Evolutionary conservation across 73 alveolate species (phyloP), one percentile per base, ranked within the genome.

Genomic region (Blepharisma stoltei): DNA sequence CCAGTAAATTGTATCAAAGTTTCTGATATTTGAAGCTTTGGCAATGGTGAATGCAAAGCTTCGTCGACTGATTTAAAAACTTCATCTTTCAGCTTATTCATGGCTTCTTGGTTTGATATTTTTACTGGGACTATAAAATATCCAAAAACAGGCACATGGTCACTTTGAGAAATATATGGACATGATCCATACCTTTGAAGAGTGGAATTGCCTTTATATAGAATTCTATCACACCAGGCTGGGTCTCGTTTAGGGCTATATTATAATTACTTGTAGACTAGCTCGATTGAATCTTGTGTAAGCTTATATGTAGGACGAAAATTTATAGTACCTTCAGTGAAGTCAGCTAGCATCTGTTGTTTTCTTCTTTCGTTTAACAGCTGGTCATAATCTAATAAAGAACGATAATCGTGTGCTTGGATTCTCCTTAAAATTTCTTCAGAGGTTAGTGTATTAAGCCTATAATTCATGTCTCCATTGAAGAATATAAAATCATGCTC

Each of bases 381-480:
- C 46, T 60, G 73, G 5, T 60, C 73, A n/a, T 18, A 20, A 14
- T 14, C 37, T 14, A 60, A 38, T 14, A n/a, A 60, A 14, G 11
- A 14, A 14, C 37, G 54, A 32, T 49, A 38, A 49, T 84, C 76
- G 50, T 84, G 78, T 21, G 54, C 54, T 70, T 78, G 9, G 5
- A 84, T 84, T 78, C 23, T 47, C 1, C 80, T 78, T 23, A 85
- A 76, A 7, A 83, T 84, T 20, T 83, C 80, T 43, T 48, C 73
- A 49, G 76, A 67, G 8, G 54, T 50, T 18, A 77, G 69, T 45
- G 71, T 48, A 66, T 78, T 77, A 41, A 83, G 48, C 41, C 92
- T 50, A 54, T 79, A 85, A 82, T 85, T 85, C 66, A 85, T 46
- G 76, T 85, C 92, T 0, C 92, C 92, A 37, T 76, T 41, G 88